Evolutionary conservation across 257 asterid species (phyloP), one percentile per base, ranked within the genome.

Genomic region (Avicennia marina): DNA sequence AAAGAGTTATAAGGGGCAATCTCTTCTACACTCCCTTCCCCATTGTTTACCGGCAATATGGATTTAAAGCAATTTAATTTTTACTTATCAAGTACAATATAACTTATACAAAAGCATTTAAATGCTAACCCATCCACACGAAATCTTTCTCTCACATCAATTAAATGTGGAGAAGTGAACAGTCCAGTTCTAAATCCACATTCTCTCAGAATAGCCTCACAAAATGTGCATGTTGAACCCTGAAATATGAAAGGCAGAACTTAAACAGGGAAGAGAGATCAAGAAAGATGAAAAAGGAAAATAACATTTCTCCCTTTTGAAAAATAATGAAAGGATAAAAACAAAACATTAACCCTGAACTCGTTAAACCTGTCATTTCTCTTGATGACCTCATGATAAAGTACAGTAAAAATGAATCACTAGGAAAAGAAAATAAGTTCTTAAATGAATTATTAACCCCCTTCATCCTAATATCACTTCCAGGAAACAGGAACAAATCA

Each of bases 121-220:
- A 54, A 66, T 64, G 63, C 79, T 63, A 26, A 89, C 95, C 95
- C 94, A 59, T 86, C 77, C 13, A 86, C 67, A 56, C 95, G 94
- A 63, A 86, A 86, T 80, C 97, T 76, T 76, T 89, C 97, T 73
- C 91, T 79, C 80, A 89, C 89, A 58, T 89, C 97, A 75, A 86
- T 86, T 76, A 89, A 77, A 76, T 89, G 95, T 4, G 97, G 97
- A 38, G 97, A 89, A 70, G 89, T 83, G 67, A 89, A 89, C 27
- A 86, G 82, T 66, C 97, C 97, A 53, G 97, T 89, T 71, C 72
- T 78, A 71, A 83, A 74, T 62, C 97, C 95, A 62, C 94, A 68
- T 67, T 89, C 87, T 73, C 85, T 76, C 66, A 89, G 56, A 64
- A 89, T 81, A 38, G 95, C 89, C 74, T 89, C 97, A 75, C 81